Evolutionary conservation across 129 eudicot genomes (phyloP), one percentile per base, ranked within the genome.

Genomic region (Pittosporum tobira): DNA sequence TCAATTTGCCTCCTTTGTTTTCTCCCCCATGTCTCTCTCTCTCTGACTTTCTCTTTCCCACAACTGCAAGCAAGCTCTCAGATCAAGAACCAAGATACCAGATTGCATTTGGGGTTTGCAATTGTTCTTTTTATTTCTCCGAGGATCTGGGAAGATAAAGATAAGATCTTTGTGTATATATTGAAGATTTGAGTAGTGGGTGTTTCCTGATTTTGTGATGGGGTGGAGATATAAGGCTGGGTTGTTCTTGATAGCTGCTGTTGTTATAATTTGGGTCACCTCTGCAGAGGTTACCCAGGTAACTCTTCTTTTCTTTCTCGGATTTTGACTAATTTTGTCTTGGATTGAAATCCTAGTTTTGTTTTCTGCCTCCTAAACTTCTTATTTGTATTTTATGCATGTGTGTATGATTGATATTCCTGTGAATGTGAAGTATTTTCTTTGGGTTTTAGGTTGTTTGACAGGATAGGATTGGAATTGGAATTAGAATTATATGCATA

Each of bases 241-340:
- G 22, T 70, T 91, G 73, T 43, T 76, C 44, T 48, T 91, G n/a
- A 83, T 91, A 62, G 94, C 76, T 69, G 76, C 96, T 31, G 96
- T 87, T 72, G 98, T 91, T 46, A 52, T 86, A 59, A 91, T 91
- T 47, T 91, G 98, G 98, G 98, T 91, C 20, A 62, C 87, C 57
- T 91, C 98, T 54, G 98, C 98, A 22, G 98, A 91, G 81, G 98
- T 91, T 65, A 91, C 98, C 61, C 98, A 91, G 96, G 98, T 91
- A 53, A 28, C 29, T 14, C 47, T 60, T 72, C 29, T 37, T 62
- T 44, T 22, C 19, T 50, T 42, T 69, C n/a, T n/a, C n/a, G n/a
- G 8, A 21, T 51, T 63, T 52, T 25, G 5, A 23, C 23, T 40
- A 1, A 4, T 56, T 20, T 56, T 19, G 25, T 56, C 18, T 30